Percentiles rank a stretch among this genome's conserved stretches.
phyloP scores from a whole-genome alignment of 495 filamentous ascomycete species.

The Hypomontagnella submonticulosa region DNA sequence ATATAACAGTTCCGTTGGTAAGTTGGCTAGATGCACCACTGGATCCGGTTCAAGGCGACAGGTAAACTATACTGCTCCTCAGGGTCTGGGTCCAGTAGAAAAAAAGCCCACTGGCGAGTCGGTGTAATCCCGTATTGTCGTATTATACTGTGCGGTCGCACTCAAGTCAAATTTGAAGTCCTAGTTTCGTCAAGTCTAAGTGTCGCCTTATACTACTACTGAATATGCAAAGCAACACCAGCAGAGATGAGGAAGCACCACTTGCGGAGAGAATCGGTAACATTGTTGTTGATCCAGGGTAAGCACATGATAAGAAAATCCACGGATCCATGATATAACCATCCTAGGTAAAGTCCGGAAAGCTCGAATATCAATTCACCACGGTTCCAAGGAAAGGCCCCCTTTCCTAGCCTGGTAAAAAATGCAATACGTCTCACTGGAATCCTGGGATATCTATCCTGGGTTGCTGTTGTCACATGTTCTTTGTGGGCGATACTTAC shows the following conservation, averaged over 20 bases:
- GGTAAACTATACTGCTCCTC: conserved; percentile 24
- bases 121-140: conserved; percentile 17
- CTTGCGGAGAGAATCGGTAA: conserved; percentile 26
- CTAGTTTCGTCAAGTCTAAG: conserved; percentile 27
- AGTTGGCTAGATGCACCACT: conserved; percentile 16
- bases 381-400: conserved; percentile 17
- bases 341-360: conserved; percentile 24
- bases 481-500: conserved; percentile 43
- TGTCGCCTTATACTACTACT: conserved; percentile 36
- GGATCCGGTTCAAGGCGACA: conserved; percentile 13
- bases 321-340: conserved; percentile 24
- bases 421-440: conserved; percentile 36
- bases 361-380: conserved; percentile 38
- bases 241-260: conserved; percentile 41
- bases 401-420: conserved; percentile 22
- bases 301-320: conserved; percentile 39
- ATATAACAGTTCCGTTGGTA: conserved; percentile 14
- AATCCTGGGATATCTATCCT: conserved; percentile 26
- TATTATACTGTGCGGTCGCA: conserved; percentile 22
- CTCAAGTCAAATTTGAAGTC: conserved; percentile 17
- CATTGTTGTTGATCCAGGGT: conserved; percentile 15
- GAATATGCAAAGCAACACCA: conserved; percentile 42
- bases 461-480: conserved; percentile 42
- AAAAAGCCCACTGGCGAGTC: conserved; percentile 16
- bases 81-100: background rate